Evolutionary conservation across 2,329 filamentous ascomycete genomes (phyloP), one percentile per base, ranked within the genome.

Genomic region (Hypomyces rosellus): DNA sequence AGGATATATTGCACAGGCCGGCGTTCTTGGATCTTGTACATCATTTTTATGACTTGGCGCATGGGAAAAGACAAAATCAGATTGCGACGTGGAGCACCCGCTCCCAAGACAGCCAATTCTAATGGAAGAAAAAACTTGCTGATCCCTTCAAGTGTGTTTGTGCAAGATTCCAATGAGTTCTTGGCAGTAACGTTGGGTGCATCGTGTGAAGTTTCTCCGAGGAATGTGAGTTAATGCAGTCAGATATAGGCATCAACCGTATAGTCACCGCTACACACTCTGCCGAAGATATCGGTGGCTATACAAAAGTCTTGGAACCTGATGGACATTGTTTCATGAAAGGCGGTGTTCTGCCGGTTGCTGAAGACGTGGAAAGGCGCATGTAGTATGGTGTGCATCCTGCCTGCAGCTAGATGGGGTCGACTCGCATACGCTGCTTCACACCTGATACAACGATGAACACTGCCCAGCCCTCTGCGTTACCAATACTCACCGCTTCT

Each of bases 21-120:
- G 65, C 65, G 65, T 68, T 68, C 49, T 50, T 54, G 50, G 55
- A 58, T 57, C 54, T 62, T 61, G 55, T 55, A 49, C 39, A 33
- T 34, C 44, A 14, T 49, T 49, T 48, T 57, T 50, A 51, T 57
- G 53, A 47, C 54, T 55, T 50, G 64, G 65, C 64, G 63, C 59
- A 64, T 54, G 60, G 55, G 57, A 55, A 49, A 55, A 30, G 25
- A 49, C 37, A 38, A 45, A 48, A 48, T 48, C 36, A 45, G 41
- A 48, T 45, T 47, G 50, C 45, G 33, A 51, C 41, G 33, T 49
- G 45, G 36, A 42, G 15, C 42, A 34, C 40, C 30, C 30, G 14
- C 16, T 20, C 38, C 42, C 36, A 39, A 34, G 43, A 16, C 30
- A 45, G 25, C 30, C 36, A 18, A 41, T 45, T 40, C 34, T 48